Conservation (phyloP, 192 early-diverging fungal genomes). For the Diversispora epigaea region DNA sequence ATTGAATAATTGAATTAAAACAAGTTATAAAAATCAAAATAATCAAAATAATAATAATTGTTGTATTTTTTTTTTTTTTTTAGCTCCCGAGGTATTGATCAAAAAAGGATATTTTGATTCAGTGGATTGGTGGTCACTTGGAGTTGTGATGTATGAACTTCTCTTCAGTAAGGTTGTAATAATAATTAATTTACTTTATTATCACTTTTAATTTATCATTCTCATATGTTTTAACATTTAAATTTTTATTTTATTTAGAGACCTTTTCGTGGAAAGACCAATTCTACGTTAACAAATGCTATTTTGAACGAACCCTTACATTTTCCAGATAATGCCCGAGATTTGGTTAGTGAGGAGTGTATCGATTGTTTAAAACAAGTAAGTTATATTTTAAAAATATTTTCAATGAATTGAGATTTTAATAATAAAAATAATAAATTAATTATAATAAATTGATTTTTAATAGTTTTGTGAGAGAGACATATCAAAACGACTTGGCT, state of each 20-base stretch:
- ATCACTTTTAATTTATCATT: neutral
- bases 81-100: slow-evolving; percentile 71
- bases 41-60: neutral
- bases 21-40: neutral
- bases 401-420: neutral
- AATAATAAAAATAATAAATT: slow-evolving; percentile 9
- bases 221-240: neutral
- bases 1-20: neutral
- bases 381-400: slow-evolving; percentile 30
- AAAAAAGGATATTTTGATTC: slow-evolving; percentile 54
- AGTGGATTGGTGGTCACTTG: slow-evolving; percentile 83
- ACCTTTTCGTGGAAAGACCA: slow-evolving; percentile 77
- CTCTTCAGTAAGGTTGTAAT: slow-evolving; percentile 67
- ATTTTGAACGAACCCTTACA: slow-evolving; percentile 68
- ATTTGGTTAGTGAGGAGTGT: slow-evolving; percentile 49
- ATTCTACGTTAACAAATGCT: slow-evolving; percentile 65
- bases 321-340: slow-evolving; percentile 61
- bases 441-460: neutral
- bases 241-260: slow-evolving; percentile 47
- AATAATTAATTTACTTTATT: neutral
- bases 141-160: slow-evolving; percentile 75
- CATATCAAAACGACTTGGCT: slow-evolving; percentile 73
- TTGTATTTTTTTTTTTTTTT: neutral
- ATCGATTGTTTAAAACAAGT: slow-evolving; percentile 54
- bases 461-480: slow-evolving; percentile 73